Conservation (phyloP, 768 basidiomycete species). For the Mycena crocata region DNA sequence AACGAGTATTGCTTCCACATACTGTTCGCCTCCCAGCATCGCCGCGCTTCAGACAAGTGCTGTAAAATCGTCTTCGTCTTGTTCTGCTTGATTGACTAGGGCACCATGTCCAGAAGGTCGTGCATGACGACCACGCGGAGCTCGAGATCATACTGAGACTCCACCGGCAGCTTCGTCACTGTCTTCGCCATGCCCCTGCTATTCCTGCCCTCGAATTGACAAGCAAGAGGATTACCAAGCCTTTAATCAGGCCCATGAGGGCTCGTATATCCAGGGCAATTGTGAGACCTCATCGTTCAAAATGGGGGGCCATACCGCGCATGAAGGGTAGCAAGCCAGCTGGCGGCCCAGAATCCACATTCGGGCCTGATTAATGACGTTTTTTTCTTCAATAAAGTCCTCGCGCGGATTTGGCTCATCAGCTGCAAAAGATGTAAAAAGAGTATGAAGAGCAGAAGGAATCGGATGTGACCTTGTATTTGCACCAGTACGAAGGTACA, state of each 20-base stretch:
- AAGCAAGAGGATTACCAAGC: slow-evolving; percentile 95
- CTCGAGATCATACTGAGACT: slow-evolving; percentile 98
- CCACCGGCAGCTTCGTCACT: slow-evolving; percentile 98
- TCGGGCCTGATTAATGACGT: slow-evolving; percentile 99
- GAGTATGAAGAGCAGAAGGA: slow-evolving; percentile 16
- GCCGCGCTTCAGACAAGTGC: slow-evolving; percentile 98
- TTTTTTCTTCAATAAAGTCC: slow-evolving; percentile 99
- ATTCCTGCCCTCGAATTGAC: slow-evolving; percentile 98
- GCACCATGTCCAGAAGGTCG: slow-evolving; percentile 99
- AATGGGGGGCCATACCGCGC: slow-evolving; percentile 96
- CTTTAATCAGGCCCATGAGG: slow-evolving; percentile 42
- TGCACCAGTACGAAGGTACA: slow-evolving; percentile 99
- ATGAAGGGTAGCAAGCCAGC: slow-evolving; percentile 99
- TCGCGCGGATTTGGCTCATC: slow-evolving; percentile 99
- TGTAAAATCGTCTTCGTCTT: slow-evolving; percentile 99
- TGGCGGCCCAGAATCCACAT: slow-evolving; percentile 99
- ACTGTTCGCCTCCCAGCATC: slow-evolving; percentile 97
- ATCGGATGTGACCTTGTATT: slow-evolving; percentile 84
- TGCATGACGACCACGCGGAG: slow-evolving; percentile 99
- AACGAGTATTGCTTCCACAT: slow-evolving; percentile 37
- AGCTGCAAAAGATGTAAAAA: slow-evolving; percentile 61
- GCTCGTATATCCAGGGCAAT: no score
- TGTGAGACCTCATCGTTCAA: slow-evolving; percentile 85
- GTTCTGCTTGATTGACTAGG: slow-evolving; percentile 98
- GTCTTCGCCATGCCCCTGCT: slow-evolving; percentile 97